Percentiles rank a stretch among this genome's conserved stretches.
These are phyloP conservation scores for Udeniomyces megalosporus DNA, from an alignment of 768 basidiomycete genomes.

Conservation along the genomic window DNA sequence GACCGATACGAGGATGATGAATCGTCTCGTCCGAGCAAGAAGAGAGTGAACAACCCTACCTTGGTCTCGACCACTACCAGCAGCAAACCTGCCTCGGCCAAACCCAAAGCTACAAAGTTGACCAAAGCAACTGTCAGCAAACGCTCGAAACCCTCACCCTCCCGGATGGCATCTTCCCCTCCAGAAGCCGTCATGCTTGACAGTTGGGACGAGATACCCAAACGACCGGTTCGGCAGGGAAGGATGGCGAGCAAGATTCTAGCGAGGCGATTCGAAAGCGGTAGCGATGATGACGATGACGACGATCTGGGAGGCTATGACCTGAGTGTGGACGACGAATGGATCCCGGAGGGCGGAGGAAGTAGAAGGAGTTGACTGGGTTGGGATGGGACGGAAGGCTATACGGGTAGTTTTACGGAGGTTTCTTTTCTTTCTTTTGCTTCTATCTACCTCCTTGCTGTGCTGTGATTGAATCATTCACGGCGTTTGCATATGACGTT, in stretches of 20 bases:
- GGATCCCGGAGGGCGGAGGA: not conserved
- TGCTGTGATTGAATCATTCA: too few relatives aligned
- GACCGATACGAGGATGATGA: not conserved
- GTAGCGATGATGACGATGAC: not conserved
- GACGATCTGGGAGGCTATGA: conserved; percentile 5
- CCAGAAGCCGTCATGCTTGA: not conserved
- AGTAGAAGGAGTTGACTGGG: not conserved
- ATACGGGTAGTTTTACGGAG: too few relatives aligned
- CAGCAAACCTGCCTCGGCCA: not conserved
- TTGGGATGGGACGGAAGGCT: too few relatives aligned
- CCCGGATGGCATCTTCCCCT: not conserved
- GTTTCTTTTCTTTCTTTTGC: not conserved
- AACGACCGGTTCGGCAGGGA: not conserved
- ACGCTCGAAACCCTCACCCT: not conserved
- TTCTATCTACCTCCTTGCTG: too few relatives aligned
- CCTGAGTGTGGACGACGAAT: not conserved
- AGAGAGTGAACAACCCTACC: too few relatives aligned
- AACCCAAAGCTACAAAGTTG: not conserved
- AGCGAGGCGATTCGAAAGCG: not conserved
- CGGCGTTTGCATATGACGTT: too few relatives aligned
- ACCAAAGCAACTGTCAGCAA: not conserved
- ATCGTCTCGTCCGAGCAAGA: not conserved
- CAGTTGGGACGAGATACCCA: not conserved
- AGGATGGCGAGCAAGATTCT: not conserved
- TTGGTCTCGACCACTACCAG: not conserved